Conservation (phyloP, 805 yeast species). For the Candida caryicola region DNA sequence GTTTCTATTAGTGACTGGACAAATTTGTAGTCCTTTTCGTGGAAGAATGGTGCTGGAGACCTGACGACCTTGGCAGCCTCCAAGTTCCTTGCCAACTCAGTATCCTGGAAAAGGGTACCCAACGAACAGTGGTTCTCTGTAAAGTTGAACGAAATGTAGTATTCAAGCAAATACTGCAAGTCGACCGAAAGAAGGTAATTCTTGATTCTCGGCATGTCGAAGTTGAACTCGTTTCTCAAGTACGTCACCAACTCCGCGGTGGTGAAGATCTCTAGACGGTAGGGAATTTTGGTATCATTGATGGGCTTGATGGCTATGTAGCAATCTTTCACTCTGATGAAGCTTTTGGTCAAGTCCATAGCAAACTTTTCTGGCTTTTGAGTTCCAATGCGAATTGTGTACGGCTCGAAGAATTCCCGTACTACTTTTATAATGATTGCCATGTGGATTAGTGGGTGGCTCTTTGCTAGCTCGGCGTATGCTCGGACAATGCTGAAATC, state of each 20-base stretch:
- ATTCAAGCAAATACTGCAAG: background rate
- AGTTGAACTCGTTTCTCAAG: background rate
- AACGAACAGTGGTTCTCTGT: background rate
- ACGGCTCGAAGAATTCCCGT: background rate
- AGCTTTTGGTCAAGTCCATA: background rate
- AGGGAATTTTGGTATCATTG: background rate
- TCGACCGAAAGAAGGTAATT: background rate
- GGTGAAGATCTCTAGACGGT: background rate
- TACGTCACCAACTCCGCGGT: background rate
- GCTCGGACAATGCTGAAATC: conserved; percentile 2
- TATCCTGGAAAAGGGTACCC: background rate
- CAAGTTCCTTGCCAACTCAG: background rate
- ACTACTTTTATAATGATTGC: conserved; percentile 1
- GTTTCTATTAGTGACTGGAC: background rate
- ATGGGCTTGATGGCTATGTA: background rate
- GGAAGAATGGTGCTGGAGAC: background rate
- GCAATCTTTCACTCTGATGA: background rate
- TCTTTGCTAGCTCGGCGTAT: background rate
- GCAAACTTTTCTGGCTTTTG: background rate
- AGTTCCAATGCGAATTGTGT: background rate
- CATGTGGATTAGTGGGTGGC: background rate
- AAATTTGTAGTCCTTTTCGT: background rate
- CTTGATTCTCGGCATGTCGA: background rate
- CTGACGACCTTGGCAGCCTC: background rate
- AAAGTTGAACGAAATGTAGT: background rate